Conservation (phyloP, 306 rosid species). For the Morella rubra region DNA sequence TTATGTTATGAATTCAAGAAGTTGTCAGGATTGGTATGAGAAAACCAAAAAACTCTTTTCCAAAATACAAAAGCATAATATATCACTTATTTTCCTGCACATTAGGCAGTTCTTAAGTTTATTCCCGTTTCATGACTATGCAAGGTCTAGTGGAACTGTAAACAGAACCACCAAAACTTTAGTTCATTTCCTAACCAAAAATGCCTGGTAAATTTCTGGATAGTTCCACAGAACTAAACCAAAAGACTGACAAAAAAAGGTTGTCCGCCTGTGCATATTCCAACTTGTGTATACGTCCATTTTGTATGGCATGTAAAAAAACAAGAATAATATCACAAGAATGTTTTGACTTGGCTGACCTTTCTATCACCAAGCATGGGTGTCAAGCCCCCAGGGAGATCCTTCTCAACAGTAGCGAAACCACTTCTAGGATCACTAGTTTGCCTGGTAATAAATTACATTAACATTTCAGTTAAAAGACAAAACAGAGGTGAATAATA, state of each 20-base stretch:
- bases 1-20: not conserved
- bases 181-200: not conserved
- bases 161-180: not conserved
- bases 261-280: not conserved
- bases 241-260: not conserved
- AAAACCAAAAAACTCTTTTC: not conserved
- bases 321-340: not conserved
- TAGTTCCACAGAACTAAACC: not conserved
- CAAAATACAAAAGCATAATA: not conserved
- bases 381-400: conserved; percentile 92
- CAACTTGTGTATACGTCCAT: not conserved
- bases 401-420: conserved; percentile 97
- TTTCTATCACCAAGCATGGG: conserved; percentile 98
- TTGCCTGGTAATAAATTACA: conserved; percentile 58
- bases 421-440: conserved; percentile 95
- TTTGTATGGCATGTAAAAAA: not conserved
- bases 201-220: not conserved
- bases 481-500: too few relatives aligned
- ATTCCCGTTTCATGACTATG: not conserved
- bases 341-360: conserved; percentile 42
- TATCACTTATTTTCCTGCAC: not conserved
- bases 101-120: not conserved
- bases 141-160: not conserved
- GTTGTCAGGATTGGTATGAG: not conserved
- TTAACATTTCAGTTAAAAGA: too few relatives aligned